Percentiles rank a stretch among this genome's conserved stretches.
Conservation (phyloP, 768 basidiomycete genomes). For the Filobasidium floriforme region DNA sequence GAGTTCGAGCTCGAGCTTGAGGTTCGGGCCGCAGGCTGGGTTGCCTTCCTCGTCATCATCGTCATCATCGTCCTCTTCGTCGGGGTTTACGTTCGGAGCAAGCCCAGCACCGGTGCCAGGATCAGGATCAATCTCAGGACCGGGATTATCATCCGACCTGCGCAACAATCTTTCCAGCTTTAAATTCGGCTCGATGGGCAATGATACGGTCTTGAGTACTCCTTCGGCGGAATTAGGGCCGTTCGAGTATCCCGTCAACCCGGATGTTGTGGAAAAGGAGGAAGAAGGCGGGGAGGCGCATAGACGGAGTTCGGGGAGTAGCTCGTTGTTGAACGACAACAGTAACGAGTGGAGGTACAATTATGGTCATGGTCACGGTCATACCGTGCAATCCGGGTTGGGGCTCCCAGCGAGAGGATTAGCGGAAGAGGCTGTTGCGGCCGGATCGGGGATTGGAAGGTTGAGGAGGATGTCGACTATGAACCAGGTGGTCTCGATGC, state of each 20-base stretch:
- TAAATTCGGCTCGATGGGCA: conserved; percentile 12
- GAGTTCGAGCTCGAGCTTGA: too few species aligned
- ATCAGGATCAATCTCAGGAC: too few species aligned
- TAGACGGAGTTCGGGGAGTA: neutral
- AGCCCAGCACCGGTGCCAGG: too few species aligned
- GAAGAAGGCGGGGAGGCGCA: neutral
- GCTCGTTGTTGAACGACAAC: neutral
- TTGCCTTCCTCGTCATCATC: too few species aligned
- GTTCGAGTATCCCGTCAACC: conserved; percentile 36
- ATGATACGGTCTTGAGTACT: conserved; percentile 24
- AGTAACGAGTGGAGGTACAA: neutral
- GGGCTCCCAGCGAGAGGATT: neutral
- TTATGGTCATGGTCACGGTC: neutral
- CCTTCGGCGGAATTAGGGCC: conserved; percentile 38
- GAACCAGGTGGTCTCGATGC: neutral
- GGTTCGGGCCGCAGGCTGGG: too few species aligned
- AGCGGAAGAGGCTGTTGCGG: neutral
- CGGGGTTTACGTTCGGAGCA: too few species aligned
- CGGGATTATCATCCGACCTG: too few species aligned
- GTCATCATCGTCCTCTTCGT: too few species aligned
- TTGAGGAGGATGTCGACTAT: conserved; percentile 5
- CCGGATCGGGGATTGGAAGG: neutral
- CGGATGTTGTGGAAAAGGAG: neutral
- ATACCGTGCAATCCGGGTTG: too few species aligned
- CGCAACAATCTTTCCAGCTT: neutral